These are phyloP conservation scores for Nadsonia starkeyi-henricii DNA, from an alignment of 1,139 yeast species.

Conservation along the genomic window DNA sequence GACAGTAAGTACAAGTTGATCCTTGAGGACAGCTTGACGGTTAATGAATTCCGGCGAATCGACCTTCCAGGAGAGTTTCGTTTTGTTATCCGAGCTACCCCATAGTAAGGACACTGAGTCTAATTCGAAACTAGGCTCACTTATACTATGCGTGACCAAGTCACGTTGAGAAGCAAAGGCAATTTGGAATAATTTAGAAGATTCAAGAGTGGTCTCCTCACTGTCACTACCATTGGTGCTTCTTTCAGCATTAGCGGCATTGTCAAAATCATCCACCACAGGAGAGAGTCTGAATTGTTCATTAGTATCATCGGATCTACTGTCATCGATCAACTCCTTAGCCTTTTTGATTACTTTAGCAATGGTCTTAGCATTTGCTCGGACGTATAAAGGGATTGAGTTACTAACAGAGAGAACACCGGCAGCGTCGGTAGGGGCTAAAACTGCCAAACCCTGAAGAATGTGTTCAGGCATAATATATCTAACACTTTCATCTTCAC, in stretches of 20 bases:
- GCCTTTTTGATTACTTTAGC: slow-evolving; percentile 35
- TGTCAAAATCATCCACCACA: slow-evolving; percentile 2
- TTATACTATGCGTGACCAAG: not conserved
- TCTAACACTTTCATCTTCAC: slow-evolving; percentile 71
- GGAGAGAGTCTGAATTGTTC: slow-evolving; percentile 11
- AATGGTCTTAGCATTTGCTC: slow-evolving; percentile 41
- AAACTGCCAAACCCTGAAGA: slow-evolving; percentile 45
- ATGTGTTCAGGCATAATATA: slow-evolving; percentile 75
- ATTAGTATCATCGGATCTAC: slow-evolving; percentile 9
- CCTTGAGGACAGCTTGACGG: not conserved
- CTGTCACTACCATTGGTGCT: slow-evolving; percentile 4
- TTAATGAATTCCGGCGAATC: not conserved
- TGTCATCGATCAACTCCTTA: slow-evolving; percentile 11
- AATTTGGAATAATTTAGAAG: not conserved
- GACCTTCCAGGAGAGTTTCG: not conserved
- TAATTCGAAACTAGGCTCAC: not conserved
- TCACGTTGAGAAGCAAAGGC: not conserved
- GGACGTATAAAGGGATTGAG: slow-evolving; percentile 41
- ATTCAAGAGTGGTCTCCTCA: slow-evolving; percentile 7
- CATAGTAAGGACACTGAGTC: not conserved
- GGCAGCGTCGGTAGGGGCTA: slow-evolving; percentile 42
- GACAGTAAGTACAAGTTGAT: slow-evolving; percentile 9
- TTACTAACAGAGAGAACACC: slow-evolving; percentile 42
- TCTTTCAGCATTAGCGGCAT: not conserved
- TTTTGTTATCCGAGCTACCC: not conserved